Base-by-base conservation (phyloP, 2,329 filamentous ascomycete species). In the Ascochyta fabae region DNA sequence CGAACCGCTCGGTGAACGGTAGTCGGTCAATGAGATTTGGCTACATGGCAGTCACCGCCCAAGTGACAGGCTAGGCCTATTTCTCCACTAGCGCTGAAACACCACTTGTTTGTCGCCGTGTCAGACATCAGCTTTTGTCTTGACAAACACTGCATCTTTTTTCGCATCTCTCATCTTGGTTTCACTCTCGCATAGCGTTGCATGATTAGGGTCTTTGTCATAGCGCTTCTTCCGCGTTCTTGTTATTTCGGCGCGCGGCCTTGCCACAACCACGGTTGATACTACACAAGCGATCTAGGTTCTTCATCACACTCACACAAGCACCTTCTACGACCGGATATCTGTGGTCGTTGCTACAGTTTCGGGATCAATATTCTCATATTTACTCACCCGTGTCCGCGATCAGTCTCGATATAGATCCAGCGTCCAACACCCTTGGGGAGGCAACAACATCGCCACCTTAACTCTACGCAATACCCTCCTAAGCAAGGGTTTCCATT, bases 171-270 rank as follows among this genome's bases (percentile, higher is more conserved):
- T 58, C 33, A 42, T 59, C 41, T 51, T 24, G 60, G 45, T n/a
- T 44, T 59, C 36, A 26, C 29, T 56, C 54, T 59, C 70, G 69
- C 67, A 73, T 72, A 71, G 70, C 69, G 67, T 62, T 50, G 60
- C 58, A 66, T 70, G 60, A 61, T 60, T 50, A 56, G 58, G 54
- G 51, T 45, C 60, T 65, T 59, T 54, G 58, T 58, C 43, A 52
- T 44, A 44, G 43, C 34, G 53, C 34, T 64, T 68, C 56, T 58
- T 60, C 52, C 29, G 44, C 48, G 35, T 68, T 68, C 67, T 55
- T 48, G 47, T 48, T 52, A 39, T 54, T 64, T 58, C 59, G 52
- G 56, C 59, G 34, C 35, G 34, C 46, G 47, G 46, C 54, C 58
- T 69, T 53, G 72, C 71, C 72, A 73, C 69, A 57, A 24, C 48